Evolutionary conservation across 2,329 filamentous ascomycete genomes (phyloP).

Genomic region (Pestalotiopsis fici): DNA sequence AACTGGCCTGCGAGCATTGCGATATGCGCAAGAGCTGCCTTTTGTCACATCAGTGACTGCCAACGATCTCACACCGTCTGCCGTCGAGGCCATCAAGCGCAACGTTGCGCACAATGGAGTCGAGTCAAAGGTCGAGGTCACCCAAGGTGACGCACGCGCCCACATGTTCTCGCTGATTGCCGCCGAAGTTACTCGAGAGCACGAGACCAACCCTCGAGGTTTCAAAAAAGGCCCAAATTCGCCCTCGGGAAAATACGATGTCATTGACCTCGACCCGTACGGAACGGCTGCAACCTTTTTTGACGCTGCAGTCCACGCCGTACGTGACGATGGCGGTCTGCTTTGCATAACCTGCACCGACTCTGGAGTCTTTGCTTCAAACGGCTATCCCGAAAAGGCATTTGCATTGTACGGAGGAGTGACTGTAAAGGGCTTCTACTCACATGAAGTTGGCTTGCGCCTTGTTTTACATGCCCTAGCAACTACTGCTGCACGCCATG

Average conservation of each 20-base stretch:
- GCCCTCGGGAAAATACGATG: slow-evolving; percentile 72
- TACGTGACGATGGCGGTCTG: slow-evolving; percentile 82
- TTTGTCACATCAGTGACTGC: slow-evolving; percentile 80
- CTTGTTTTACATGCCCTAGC: slow-evolving; percentile 84
- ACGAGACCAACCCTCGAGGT: slow-evolving; percentile 36
- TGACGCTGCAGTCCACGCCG: slow-evolving; percentile 83
- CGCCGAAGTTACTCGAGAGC: slow-evolving; percentile 46
- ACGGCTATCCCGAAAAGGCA: slow-evolving; percentile 91
- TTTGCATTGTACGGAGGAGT: slow-evolving; percentile 92
- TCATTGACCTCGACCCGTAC: slow-evolving; percentile 96
- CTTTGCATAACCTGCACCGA: slow-evolving; percentile 97
- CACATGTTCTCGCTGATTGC: slow-evolving; percentile 84
- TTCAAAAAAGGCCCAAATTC: slow-evolving; percentile 36
- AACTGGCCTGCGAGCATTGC: slow-evolving; percentile 84
- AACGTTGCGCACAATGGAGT: slow-evolving; percentile 86
- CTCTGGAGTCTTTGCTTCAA: slow-evolving; percentile 91
- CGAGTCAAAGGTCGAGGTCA: slow-evolving; percentile 68
- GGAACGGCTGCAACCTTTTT: slow-evolving; percentile 92
- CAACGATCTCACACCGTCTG: slow-evolving; percentile 82
- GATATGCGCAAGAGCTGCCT: slow-evolving; percentile 90
- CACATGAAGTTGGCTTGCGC: slow-evolving; percentile 86
- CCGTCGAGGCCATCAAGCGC: slow-evolving; percentile 76
- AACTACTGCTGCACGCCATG: slow-evolving; percentile 79
- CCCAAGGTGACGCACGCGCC: slow-evolving; percentile 79
- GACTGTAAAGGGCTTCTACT: slow-evolving; percentile 80